A percentile compares a stretch with the other conserved stretches of the same genome.
Conservation (phyloP, 1,284 basidiomycete genomes). For the Tilletia caries region DNA sequence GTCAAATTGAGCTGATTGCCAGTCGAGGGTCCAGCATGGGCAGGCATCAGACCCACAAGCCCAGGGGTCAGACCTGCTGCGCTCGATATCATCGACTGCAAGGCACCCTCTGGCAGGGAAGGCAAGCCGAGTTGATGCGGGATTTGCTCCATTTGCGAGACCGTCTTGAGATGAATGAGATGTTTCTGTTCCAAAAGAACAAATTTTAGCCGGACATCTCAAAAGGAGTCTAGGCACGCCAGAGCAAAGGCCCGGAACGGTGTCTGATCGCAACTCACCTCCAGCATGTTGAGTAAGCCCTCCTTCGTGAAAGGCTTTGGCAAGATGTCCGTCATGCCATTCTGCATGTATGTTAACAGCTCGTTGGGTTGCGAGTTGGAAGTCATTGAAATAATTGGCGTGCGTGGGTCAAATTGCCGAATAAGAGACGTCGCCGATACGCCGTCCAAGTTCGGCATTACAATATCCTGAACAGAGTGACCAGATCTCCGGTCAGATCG, state of each 20-base stretch:
- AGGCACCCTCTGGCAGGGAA: slow-evolving; percentile 19
- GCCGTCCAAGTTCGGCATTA: slow-evolving; percentile 83
- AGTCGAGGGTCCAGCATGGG: too few species aligned
- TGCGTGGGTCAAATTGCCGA: slow-evolving; percentile 86
- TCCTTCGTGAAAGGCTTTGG: slow-evolving; percentile 95
- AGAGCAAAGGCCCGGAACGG: too few species aligned
- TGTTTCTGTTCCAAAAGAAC: slow-evolving; percentile 64
- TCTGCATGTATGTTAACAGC: slow-evolving; percentile 84
- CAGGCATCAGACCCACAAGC: background rate
- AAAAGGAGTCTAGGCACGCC: slow-evolving; percentile 29
- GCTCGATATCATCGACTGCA: slow-evolving; percentile 20
- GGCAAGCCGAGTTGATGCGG: slow-evolving; percentile 26
- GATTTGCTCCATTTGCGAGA: slow-evolving; percentile 60
- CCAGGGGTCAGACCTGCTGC: slow-evolving; percentile 14
- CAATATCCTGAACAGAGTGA: slow-evolving; percentile 65
- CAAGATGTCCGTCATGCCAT: slow-evolving; percentile 92
- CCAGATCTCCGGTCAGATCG: slow-evolving; percentile 2
- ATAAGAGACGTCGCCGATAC: slow-evolving; percentile 87
- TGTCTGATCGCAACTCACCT: slow-evolving; percentile 58
- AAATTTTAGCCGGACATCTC: background rate
- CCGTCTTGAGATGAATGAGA: slow-evolving; percentile 83
- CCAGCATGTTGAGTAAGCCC: slow-evolving; percentile 82
- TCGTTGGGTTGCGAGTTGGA: slow-evolving; percentile 86
- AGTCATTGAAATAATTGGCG: slow-evolving; percentile 96
- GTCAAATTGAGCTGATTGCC: too few species aligned